Percentiles rank a stretch among this genome's conserved stretches.
These are phyloP conservation scores for Hirschioporus abietinus DNA, from an alignment of 768 basidiomycete species.

Conservation along the genomic window DNA sequence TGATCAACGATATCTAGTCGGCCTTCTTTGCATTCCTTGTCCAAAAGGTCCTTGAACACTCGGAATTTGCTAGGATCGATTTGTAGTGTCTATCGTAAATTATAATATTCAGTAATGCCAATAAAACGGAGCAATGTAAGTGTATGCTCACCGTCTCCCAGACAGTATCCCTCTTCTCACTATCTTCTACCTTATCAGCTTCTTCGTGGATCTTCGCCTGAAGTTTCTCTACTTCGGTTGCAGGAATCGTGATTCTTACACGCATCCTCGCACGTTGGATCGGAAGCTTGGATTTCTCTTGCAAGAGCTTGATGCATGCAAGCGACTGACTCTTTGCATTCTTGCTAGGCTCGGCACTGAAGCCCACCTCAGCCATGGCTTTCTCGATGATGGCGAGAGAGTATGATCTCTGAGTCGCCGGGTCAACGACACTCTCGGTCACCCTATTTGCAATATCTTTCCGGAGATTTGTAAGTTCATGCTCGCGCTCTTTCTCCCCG, in stretches of 20 bases:
- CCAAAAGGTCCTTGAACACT: conserved; percentile 81
- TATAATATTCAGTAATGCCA: neutral
- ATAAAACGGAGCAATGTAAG: neutral
- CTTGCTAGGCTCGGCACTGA: conserved; percentile 84
- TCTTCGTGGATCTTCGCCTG: conserved; percentile 65
- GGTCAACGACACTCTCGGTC: conserved; percentile 94
- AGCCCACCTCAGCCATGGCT: conserved; percentile 93
- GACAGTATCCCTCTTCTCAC: conserved; percentile 64
- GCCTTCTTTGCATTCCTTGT: conserved; percentile 86
- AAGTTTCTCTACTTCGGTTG: conserved; percentile 57
- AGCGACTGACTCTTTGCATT: conserved; percentile 91
- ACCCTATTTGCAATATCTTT: conserved; percentile 92
- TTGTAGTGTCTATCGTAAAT: conserved; percentile 67
- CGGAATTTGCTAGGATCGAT: conserved; percentile 94
- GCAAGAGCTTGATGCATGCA: conserved; percentile 80
- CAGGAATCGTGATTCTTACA: conserved; percentile 73
- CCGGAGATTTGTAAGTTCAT: conserved; percentile 76
- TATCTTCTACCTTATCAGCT: conserved; percentile 80
- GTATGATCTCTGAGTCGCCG: conserved; percentile 81
- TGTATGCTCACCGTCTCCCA: conserved; percentile 77
- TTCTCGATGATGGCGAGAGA: conserved; percentile 96
- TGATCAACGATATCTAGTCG: conserved; percentile 59
- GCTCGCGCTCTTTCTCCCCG: conserved; percentile 93
- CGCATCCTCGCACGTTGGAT: conserved; percentile 95
- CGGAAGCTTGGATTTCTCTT: conserved; percentile 78